phyloP scores from a whole-genome alignment of 2,329 filamentous ascomycete genomes.

The Alternaria burnsii region DNA sequence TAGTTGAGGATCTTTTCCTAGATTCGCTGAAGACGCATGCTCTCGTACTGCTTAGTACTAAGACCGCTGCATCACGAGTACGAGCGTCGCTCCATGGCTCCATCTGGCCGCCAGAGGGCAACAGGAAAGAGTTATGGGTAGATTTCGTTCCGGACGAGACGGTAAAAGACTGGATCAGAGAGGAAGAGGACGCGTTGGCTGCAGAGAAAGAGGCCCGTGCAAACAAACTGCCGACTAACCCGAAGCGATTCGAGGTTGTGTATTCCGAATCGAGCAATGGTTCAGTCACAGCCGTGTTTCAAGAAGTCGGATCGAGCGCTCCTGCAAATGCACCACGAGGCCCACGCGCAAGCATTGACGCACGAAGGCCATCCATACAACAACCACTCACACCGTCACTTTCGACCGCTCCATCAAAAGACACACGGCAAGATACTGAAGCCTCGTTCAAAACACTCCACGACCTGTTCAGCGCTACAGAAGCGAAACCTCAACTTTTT shows the following conservation, averaged over 20 bases:
- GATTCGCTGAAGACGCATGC: constrained; percentile 89
- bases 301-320: constrained; percentile 42
- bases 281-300: constrained; percentile 40
- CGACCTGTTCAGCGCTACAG: constrained; percentile 67
- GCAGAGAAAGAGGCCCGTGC: constrained; percentile 42
- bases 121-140: constrained; percentile 83
- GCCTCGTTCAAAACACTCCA: constrained; percentile 64
- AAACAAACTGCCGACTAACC: constrained; percentile 22
- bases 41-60: constrained; percentile 75
- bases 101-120: constrained; percentile 87
- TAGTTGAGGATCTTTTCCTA: constrained; percentile 76
- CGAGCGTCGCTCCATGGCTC: constrained; percentile 78
- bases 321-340: constrained; percentile 37
- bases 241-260: constrained; percentile 44
- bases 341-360: constrained; percentile 22
- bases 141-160: constrained; percentile 86
- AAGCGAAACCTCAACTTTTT: constrained; percentile 70
- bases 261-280: constrained; percentile 35
- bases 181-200: constrained; percentile 42
- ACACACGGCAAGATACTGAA: constrained; percentile 33
- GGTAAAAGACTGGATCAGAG: constrained; percentile 75
- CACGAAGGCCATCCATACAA: constrained; percentile 12
- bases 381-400: constrained; percentile 3
- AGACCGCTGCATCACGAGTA: constrained; percentile 77
- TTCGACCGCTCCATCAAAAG: constrained; percentile 14